phyloP scores from a whole-genome alignment of 2,329 filamentous ascomycete genomes.

The Cryphonectria nitschkei region DNA sequence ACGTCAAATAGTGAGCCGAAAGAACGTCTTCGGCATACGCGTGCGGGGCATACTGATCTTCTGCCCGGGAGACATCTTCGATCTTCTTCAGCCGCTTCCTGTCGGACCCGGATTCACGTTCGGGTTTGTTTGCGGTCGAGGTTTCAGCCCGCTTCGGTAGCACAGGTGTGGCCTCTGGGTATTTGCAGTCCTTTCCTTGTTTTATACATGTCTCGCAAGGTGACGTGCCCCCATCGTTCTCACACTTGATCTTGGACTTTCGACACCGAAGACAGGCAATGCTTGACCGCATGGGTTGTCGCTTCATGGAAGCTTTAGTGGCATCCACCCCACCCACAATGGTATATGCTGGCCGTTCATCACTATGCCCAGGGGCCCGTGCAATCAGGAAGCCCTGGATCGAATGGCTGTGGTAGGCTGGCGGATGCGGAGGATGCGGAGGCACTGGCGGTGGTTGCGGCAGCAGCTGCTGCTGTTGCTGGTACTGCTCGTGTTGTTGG shows the following conservation, averaged over 20 bases:
- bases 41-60: constrained; percentile 40
- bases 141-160: constrained; percentile 43
- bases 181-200: constrained; percentile 72
- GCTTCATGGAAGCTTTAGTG: constrained; percentile 50
- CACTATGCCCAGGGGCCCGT: constrained; percentile 30
- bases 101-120: constrained; percentile 50
- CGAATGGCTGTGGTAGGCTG: constrained; percentile 30
- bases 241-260: constrained; percentile 84
- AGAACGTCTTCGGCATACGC: constrained; percentile 61
- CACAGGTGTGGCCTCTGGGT: constrained; percentile 57
- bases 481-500: background rate
- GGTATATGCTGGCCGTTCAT: constrained; percentile 28
- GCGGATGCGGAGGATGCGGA: constrained; percentile 34
- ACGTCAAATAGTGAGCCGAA: constrained; percentile 63
- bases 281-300: constrained; percentile 70
- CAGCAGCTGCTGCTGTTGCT: too few species aligned
- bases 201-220: constrained; percentile 77
- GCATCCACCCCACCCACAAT: constrained; percentile 43
- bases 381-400: constrained; percentile 25
- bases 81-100: constrained; percentile 52
- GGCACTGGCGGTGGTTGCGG: constrained; percentile 31
- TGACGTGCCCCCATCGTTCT: constrained; percentile 73
- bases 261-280: constrained; percentile 79
- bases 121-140: constrained; percentile 42
- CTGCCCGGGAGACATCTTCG: constrained; percentile 47